Evolutionary conservation across 2,329 filamentous ascomycete genomes (phyloP).

Genomic region (Fusarium sp.): DNA sequence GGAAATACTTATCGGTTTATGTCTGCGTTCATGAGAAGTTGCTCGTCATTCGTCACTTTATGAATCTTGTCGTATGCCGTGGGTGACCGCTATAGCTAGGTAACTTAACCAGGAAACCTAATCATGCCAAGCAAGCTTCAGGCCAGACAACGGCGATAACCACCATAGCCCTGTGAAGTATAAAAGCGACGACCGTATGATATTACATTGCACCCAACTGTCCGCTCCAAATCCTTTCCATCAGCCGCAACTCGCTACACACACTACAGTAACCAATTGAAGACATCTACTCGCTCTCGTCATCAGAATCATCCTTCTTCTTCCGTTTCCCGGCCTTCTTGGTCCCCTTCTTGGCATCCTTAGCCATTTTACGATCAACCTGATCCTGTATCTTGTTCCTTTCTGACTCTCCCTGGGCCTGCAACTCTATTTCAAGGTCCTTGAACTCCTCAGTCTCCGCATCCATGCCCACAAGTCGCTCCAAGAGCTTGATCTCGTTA

Average conservation of each 20-base stretch:
- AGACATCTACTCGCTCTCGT: conserved; percentile 44
- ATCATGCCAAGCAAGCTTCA: neutral
- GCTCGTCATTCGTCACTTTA: neutral
- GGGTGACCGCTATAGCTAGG: neutral
- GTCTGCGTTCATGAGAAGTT: neutral
- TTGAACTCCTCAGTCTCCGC: conserved; percentile 76
- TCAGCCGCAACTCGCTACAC: neutral
- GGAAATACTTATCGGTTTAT: neutral
- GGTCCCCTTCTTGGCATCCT: conserved; percentile 55
- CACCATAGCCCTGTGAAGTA: neutral
- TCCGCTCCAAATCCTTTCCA: neutral
- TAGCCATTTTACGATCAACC: conserved; percentile 76
- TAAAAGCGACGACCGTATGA: neutral
- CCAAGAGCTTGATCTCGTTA: conserved; percentile 91
- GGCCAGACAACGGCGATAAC: neutral
- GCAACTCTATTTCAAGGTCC: conserved; percentile 69
- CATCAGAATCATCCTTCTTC: conserved; percentile 45
- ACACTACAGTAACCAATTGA: neutral
- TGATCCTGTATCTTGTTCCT: conserved; percentile 79
- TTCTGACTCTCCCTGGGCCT: conserved; percentile 73
- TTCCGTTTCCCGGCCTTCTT: conserved; percentile 48
- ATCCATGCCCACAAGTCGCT: conserved; percentile 87
- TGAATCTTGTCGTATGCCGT: neutral
- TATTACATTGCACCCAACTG: neutral
- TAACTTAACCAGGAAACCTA: neutral